phyloP scores from a whole-genome alignment of 2,329 filamentous ascomycete species.

The Colletotrichum liaoningense region DNA sequence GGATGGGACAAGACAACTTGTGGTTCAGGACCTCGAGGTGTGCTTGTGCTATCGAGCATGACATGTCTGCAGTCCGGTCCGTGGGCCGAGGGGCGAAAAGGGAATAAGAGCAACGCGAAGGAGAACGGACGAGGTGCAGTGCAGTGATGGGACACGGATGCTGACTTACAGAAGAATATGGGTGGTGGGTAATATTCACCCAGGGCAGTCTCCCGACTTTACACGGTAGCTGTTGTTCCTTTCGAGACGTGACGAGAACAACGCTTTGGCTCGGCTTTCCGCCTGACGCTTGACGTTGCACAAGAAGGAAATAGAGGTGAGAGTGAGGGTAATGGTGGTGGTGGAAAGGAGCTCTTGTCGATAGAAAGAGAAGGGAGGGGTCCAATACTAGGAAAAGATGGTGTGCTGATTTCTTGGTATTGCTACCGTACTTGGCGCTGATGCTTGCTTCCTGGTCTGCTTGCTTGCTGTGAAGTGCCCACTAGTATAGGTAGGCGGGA shows the following conservation, averaged over 20 bases:
- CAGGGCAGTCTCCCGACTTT: neutral
- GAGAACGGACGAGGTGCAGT: slow-evolving; percentile 1
- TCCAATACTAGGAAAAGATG: neutral
- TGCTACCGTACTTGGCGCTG: neutral
- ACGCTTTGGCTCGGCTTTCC: slow-evolving; percentile 25
- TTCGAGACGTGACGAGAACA: neutral
- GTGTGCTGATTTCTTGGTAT: slow-evolving; percentile 13
- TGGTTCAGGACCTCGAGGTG: slow-evolving; percentile 13
- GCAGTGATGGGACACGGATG: slow-evolving; percentile 3
- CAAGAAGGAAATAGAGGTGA: neutral
- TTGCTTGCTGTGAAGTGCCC: neutral
- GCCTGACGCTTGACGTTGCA: slow-evolving; percentile 22
- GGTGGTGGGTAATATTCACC: slow-evolving; percentile 13
- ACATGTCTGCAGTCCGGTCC: slow-evolving; percentile 9
- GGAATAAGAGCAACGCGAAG: neutral
- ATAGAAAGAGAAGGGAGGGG: neutral
- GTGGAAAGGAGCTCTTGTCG: neutral
- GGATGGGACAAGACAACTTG: slow-evolving; percentile 26
- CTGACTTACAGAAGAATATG: slow-evolving; percentile 19
- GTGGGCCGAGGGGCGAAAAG: slow-evolving; percentile 10
- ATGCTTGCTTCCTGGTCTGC: neutral
- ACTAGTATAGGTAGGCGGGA: neutral
- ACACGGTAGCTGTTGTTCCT: slow-evolving; percentile 22
- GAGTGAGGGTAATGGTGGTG: neutral
- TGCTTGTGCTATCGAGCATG: slow-evolving; percentile 16